Percentiles rank a stretch among this genome's conserved stretches.
Conservation (phyloP, 2,329 filamentous ascomycete species). For the Arthrinium puccinioides region DNA sequence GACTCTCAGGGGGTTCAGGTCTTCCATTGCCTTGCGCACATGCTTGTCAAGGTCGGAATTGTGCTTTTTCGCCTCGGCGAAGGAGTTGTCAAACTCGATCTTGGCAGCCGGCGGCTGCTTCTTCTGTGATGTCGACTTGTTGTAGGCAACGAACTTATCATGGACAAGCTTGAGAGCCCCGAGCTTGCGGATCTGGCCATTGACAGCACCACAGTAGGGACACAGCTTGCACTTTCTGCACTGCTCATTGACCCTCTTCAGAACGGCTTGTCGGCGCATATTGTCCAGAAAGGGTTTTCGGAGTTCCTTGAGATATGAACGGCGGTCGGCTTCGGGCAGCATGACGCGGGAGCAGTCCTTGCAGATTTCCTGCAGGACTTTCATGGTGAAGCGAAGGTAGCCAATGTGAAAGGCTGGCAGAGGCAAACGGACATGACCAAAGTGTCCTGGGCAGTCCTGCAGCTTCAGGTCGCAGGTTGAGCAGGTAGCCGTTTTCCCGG, state of each 20-base stretch:
- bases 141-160: slow-evolving; percentile 84
- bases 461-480: slow-evolving; percentile 76
- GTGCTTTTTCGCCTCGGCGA: slow-evolving; percentile 67
- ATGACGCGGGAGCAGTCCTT: slow-evolving; percentile 86
- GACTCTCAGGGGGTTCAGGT: slow-evolving; percentile 82
- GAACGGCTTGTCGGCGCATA: slow-evolving; percentile 71
- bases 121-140: slow-evolving; percentile 77
- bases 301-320: slow-evolving; percentile 70
- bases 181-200: slow-evolving; percentile 88
- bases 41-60: slow-evolving; percentile 86
- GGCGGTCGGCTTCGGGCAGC: slow-evolving; percentile 72
- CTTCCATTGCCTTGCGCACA: slow-evolving; percentile 85
- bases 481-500: slow-evolving; percentile 73
- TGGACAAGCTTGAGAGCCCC: slow-evolving; percentile 90
- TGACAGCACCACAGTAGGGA: slow-evolving; percentile 71
- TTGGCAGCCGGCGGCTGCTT: slow-evolving; percentile 81
- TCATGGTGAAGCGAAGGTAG: slow-evolving; percentile 88
- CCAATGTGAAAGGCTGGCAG: slow-evolving; percentile 93
- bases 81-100: slow-evolving; percentile 77
- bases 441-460: slow-evolving; percentile 86
- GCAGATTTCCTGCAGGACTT: slow-evolving; percentile 91
- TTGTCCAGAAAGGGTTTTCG: slow-evolving; percentile 84
- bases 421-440: slow-evolving; percentile 85
- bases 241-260: slow-evolving; percentile 82
- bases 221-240: slow-evolving; percentile 83